Percentiles rank a stretch among this genome's conserved stretches.
These are phyloP conservation scores for Fraxinus xanthoxyloides DNA, from an alignment of 305 asterid genomes.

Conservation along the genomic window DNA sequence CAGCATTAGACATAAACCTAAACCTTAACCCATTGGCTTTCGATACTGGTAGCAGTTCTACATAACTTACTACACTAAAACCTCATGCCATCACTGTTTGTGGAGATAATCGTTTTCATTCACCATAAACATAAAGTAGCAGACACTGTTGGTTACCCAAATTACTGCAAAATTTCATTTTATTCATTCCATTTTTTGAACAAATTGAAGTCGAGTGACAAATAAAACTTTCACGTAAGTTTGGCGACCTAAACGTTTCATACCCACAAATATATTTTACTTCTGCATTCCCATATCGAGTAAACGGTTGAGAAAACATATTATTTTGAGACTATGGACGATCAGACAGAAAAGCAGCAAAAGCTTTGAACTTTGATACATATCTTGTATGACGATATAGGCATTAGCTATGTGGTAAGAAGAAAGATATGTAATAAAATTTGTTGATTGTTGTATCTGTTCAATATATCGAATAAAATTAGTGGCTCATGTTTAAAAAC, in stretches of 20 bases:
- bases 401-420: background rate
- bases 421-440: background rate
- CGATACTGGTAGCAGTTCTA: no score
- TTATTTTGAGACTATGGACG: background rate
- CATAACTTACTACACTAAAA: background rate
- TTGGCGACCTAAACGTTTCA: background rate
- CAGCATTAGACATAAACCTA: constrained; percentile 25
- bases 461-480: no score
- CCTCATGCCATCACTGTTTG: background rate
- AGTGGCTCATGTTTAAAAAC: no score
- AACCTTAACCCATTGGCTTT: background rate
- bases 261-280: background rate
- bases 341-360: background rate
- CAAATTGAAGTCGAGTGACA: background rate
- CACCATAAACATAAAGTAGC: background rate
- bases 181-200: background rate
- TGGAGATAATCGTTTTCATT: background rate
- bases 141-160: background rate
- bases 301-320: background rate
- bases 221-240: background rate
- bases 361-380: background rate
- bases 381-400: no score
- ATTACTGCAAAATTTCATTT: background rate
- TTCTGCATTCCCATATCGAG: background rate
- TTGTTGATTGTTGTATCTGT: background rate